These are phyloP conservation scores for Neurospora sp. DNA, from an alignment of 495 filamentous ascomycete species.

Conservation along the genomic window DNA sequence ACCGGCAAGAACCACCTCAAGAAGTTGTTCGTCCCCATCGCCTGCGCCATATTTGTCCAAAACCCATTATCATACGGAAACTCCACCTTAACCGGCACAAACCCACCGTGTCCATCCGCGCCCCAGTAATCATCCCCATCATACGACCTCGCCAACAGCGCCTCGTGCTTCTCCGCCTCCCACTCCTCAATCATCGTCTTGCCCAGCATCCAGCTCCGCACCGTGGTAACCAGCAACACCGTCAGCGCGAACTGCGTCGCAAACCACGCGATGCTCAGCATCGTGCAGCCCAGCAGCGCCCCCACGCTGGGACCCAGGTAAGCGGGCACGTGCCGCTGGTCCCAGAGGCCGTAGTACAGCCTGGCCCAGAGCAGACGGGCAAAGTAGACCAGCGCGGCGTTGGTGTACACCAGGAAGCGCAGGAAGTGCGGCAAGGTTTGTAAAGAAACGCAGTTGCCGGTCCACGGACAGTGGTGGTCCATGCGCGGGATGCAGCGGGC, in stretches of 20 bases:
- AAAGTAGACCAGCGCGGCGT: constrained; percentile 51
- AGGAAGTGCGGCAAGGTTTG: constrained; percentile 83
- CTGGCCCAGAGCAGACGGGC: constrained; percentile 52
- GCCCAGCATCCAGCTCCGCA: constrained; percentile 33
- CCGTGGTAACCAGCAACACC: constrained; percentile 48
- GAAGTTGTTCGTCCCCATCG: constrained; percentile 75
- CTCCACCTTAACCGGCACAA: constrained; percentile 45
- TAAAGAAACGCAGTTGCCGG: constrained; percentile 83
- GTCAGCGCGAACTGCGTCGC: constrained; percentile 54
- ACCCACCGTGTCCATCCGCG: constrained; percentile 42
- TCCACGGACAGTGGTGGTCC: constrained; percentile 99
- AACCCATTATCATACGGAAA: constrained; percentile 91
- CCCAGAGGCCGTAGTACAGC: constrained; percentile 51
- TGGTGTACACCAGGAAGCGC: constrained; percentile 75
- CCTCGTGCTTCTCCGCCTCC: constrained; percentile 84
- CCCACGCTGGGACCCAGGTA: constrained; percentile 65
- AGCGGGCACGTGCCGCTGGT: constrained; percentile 55
- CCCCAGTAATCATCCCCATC: constrained; percentile 34
- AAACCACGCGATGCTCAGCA: constrained; percentile 50
- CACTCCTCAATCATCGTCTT: constrained; percentile 83
- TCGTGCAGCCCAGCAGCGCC: constrained; percentile 56
- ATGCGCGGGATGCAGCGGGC: constrained; percentile 87
- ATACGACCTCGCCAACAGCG: constrained; percentile 52
- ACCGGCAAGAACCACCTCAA: constrained; percentile 49
- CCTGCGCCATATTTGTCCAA: constrained; percentile 79